These are phyloP conservation scores for Trametes coccinea DNA, from an alignment of 768 basidiomycete species.

Conservation along the genomic window DNA sequence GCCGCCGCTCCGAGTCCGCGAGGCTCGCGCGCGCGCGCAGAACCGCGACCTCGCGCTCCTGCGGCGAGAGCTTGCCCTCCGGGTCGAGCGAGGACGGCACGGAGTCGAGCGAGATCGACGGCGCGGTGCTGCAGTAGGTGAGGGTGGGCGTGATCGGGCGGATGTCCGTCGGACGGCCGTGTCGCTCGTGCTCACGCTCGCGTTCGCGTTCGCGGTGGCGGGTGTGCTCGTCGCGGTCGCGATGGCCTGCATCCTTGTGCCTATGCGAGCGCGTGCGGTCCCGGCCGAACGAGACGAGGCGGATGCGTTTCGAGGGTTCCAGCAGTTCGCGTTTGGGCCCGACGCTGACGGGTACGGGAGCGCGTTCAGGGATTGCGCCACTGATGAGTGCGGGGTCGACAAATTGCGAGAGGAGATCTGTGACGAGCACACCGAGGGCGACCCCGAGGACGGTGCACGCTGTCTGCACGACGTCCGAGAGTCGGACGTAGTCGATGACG, in stretches of 20 bases:
- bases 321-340: slow-evolving; percentile 12
- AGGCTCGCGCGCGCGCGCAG: slow-evolving; percentile 76
- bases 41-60: slow-evolving; percentile 73
- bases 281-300: slow-evolving; percentile 32
- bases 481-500: slow-evolving; percentile 57
- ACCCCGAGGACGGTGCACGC: slow-evolving; percentile 65
- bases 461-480: slow-evolving; percentile 54
- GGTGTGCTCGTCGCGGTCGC: slow-evolving; percentile 12
- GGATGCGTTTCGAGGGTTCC: slow-evolving; percentile 25
- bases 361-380: neutral
- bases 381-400: slow-evolving; percentile 40
- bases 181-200: slow-evolving; percentile 21
- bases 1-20: slow-evolving; percentile 79
- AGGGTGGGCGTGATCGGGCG: slow-evolving; percentile 30
- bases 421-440: slow-evolving; percentile 66
- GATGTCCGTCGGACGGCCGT: slow-evolving; percentile 30
- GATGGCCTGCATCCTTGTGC: neutral
- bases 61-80: slow-evolving; percentile 55
- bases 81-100: slow-evolving; percentile 65
- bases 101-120: slow-evolving; percentile 66
- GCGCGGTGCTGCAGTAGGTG: slow-evolving; percentile 34
- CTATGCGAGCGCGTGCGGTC: slow-evolving; percentile 21
- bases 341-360: neutral
- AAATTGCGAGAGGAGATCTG: slow-evolving; percentile 69
- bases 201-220: slow-evolving; percentile 21